Evolutionary conservation across 2,329 filamentous ascomycete species (phyloP).

Genomic region (Ilyonectria destructans): DNA sequence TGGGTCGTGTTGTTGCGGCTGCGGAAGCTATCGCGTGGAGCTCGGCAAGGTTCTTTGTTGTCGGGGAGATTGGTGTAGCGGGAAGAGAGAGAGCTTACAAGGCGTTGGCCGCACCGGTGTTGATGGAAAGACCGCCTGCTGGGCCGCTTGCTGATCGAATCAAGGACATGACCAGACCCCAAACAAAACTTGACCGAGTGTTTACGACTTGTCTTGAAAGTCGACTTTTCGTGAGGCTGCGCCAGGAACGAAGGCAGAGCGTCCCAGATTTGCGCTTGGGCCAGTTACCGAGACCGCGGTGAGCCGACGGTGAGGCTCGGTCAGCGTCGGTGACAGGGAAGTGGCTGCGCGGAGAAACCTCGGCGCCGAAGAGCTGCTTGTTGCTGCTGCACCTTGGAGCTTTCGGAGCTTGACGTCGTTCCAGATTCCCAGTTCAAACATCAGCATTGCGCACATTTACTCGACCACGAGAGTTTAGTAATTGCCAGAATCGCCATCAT

Average conservation of each 20-base stretch:
- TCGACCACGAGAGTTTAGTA: not conserved
- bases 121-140: conserved; percentile 75
- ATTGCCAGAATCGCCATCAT: conserved; percentile 58
- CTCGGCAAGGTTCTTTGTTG: conserved; percentile 22
- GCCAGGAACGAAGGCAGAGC: conserved; percentile 32
- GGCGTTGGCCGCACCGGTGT: conserved; percentile 73
- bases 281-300: conserved; percentile 33
- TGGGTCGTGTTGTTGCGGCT: conserved; percentile 15
- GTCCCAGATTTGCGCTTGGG: conserved; percentile 41
- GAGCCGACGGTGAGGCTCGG: conserved; percentile 39
- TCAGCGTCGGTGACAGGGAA: conserved; percentile 29
- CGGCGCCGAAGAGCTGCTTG: conserved; percentile 42
- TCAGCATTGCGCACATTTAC: conserved; percentile 1
- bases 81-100: conserved; percentile 52
- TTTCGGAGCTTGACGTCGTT: conserved; percentile 35
- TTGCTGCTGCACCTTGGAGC: conserved; percentile 34
- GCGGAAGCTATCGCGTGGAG: conserved; percentile 25
- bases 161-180: conserved; percentile 61
- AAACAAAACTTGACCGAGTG: conserved; percentile 33
- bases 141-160: conserved; percentile 73
- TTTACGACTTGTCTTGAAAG: conserved; percentile 42
- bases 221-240: conserved; percentile 44
- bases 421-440: conserved; percentile 31
- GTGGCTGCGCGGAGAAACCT: conserved; percentile 49
- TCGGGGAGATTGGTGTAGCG: conserved; percentile 22